Conservation (phyloP, 2,329 filamentous ascomycete species). For the Pseudogymnoascus sp. region DNA sequence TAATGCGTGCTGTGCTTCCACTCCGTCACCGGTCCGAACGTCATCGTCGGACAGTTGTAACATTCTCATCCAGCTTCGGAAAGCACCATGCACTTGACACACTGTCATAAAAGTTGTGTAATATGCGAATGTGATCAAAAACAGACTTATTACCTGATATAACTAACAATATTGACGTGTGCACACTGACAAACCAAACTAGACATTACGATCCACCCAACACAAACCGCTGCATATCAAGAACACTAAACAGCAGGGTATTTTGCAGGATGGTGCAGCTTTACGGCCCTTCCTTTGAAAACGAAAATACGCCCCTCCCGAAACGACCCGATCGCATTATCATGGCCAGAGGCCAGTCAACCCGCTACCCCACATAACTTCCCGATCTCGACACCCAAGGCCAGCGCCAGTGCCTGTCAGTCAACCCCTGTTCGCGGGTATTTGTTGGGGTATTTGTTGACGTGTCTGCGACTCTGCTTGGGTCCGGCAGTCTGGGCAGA, state of each 20-base stretch:
- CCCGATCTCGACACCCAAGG: neutral
- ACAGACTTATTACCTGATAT: slow-evolving; percentile 3
- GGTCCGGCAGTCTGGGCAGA: slow-evolving; percentile 42
- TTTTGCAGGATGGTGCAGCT: slow-evolving; percentile 4
- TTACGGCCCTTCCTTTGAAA: neutral
- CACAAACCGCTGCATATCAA: neutral
- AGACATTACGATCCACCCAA: neutral
- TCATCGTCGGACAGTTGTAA: neutral
- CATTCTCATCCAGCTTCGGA: neutral
- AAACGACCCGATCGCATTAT: neutral
- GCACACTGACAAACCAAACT: neutral
- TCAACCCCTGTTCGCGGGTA: neutral
- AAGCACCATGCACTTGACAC: slow-evolving; percentile 6
- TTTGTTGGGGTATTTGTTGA: neutral
- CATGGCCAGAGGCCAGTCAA: neutral
- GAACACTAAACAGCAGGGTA: slow-evolving; percentile 5
- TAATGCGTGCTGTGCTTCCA: neutral
- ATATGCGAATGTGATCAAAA: slow-evolving; percentile 6
- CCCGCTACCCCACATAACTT: neutral
- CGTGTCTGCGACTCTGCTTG: neutral
- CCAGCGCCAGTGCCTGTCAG: neutral
- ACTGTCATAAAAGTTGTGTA: neutral
- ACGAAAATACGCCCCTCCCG: neutral
- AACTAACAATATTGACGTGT: slow-evolving; percentile 3
- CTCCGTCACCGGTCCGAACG: neutral